phyloP scores from a whole-genome alignment of 768 basidiomycete species.

The Kwoniella shandongensis region DNA sequence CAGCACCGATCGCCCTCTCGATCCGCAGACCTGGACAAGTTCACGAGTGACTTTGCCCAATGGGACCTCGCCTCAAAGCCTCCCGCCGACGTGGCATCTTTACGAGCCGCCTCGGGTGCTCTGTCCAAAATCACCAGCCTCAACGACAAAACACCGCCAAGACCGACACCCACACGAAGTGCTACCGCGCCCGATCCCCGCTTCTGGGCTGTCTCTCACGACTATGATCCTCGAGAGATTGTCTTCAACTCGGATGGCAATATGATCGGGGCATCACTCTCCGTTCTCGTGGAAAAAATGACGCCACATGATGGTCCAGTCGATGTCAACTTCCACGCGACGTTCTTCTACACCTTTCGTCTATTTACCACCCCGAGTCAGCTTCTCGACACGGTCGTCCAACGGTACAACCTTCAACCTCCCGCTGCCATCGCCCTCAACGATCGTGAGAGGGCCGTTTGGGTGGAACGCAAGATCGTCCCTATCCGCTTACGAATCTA shows the following conservation, averaged over 20 bases:
- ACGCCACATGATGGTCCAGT: constrained; percentile 90
- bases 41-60: constrained; percentile 32
- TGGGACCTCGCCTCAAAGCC: too few species aligned
- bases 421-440: constrained; percentile 61
- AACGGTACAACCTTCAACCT: constrained; percentile 72
- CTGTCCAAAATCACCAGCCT: not conserved
- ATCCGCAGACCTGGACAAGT: constrained; percentile 49
- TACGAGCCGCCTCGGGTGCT: too few species aligned
- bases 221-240: constrained; percentile 79
- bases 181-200: constrained; percentile 40
- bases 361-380: constrained; percentile 77
- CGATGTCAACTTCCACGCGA: constrained; percentile 78
- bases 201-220: constrained; percentile 57
- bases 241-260: constrained; percentile 86
- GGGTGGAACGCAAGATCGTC: constrained; percentile 83
- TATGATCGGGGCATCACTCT: constrained; percentile 84
- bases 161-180: constrained; percentile 17
- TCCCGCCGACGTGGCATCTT: too few species aligned
- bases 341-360: constrained; percentile 95
- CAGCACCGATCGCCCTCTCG: constrained; percentile 45
- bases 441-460: constrained; percentile 57
- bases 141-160: not conserved
- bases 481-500: constrained; percentile 88
- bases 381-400: constrained; percentile 72
- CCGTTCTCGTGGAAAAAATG: constrained; percentile 92